Conservation (phyloP, 805 yeast genomes). For the Suhomyces prunicola region DNA sequence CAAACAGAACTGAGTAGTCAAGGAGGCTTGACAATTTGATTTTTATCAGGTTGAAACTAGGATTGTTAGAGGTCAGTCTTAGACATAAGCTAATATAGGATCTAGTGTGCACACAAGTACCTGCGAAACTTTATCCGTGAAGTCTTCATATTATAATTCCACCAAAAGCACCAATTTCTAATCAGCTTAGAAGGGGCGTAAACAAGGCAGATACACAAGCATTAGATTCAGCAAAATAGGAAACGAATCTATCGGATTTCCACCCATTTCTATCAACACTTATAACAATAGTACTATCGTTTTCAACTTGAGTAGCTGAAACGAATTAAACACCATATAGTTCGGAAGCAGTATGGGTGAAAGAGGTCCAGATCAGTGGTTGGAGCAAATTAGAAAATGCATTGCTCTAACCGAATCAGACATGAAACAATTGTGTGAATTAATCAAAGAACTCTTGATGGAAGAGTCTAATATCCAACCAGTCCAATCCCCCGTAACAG, state of each 20-base stretch:
- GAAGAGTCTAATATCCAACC: constrained; percentile 96
- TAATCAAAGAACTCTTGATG: constrained; percentile 91
- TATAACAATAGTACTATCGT: background rate
- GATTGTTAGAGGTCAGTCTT: background rate
- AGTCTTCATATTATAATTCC: background rate
- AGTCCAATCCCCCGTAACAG: constrained; percentile 89
- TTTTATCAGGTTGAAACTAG: background rate
- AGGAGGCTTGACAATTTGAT: background rate
- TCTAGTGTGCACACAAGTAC: background rate
- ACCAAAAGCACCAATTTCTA: background rate
- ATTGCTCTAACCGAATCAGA: constrained; percentile 84
- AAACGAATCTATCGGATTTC: background rate
- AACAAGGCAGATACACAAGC: background rate
- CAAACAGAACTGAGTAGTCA: background rate
- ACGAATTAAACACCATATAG: background rate
- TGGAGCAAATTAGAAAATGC: constrained; percentile 89
- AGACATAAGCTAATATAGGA: background rate
- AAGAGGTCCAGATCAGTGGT: constrained; percentile 94
- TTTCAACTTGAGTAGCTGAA: background rate
- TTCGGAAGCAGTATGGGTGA: constrained; percentile 44
- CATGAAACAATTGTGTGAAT: constrained; percentile 94
- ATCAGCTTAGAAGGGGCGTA: background rate
- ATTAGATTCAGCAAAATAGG: background rate
- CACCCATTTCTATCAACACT: background rate
- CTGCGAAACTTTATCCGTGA: background rate